A percentile compares a stretch with the other conserved stretches of the same genome.
Conservation (phyloP, 768 basidiomycete genomes). For the Boletus reticulatus region DNA sequence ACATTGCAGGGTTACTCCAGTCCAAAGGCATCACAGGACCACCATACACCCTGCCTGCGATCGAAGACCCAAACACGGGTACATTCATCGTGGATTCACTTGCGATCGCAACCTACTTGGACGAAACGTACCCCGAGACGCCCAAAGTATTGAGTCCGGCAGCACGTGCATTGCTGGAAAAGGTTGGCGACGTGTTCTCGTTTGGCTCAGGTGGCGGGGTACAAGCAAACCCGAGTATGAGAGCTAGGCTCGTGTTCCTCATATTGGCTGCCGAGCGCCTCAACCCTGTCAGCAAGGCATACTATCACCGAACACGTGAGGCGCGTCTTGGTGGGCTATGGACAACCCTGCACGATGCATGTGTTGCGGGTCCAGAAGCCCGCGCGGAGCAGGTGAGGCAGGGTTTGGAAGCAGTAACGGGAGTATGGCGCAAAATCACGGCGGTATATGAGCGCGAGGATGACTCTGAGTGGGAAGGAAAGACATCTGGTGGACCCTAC, state of each 20-base stretch:
- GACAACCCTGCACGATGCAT: constrained; percentile 24
- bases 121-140: constrained; percentile 45
- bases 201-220: constrained; percentile 1
- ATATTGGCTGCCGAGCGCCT: constrained; percentile 28
- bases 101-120: constrained; percentile 50
- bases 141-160: constrained; percentile 38
- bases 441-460: constrained; percentile 7
- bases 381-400: constrained; percentile 22
- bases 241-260: constrained; percentile 16
- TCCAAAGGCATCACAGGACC: constrained; percentile 25
- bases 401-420: constrained; percentile 18
- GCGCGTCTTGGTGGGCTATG: constrained; percentile 36
- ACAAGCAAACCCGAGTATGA: neutral
- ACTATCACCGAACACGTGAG: constrained; percentile 40
- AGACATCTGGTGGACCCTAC: neutral
- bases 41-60: constrained; percentile 46
- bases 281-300: constrained; percentile 32
- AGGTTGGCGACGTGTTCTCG: constrained; percentile 22
- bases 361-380: constrained; percentile 24
- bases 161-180: constrained; percentile 32
- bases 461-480: neutral
- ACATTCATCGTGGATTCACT: constrained; percentile 40
- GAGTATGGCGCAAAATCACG: constrained; percentile 25
- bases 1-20: constrained; percentile 37
- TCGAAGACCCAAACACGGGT: constrained; percentile 45